Conservation (phyloP, 768 basidiomycete species). For the Pholiota conissans region DNA sequence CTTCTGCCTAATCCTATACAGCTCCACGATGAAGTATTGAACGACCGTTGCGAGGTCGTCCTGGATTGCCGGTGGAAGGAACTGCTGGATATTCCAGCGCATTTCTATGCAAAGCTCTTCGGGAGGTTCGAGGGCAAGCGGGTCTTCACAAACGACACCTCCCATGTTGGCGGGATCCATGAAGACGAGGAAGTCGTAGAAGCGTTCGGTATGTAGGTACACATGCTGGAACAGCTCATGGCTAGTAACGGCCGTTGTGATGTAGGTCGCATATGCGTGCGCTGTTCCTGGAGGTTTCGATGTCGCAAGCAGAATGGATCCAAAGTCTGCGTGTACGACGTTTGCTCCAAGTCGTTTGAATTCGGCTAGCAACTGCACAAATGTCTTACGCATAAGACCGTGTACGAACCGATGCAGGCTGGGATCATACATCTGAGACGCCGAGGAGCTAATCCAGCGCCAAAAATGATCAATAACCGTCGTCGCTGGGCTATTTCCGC, state of each 20-base stretch:
- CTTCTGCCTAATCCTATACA: constrained; percentile 75
- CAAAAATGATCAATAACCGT: constrained; percentile 92
- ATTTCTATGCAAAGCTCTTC: constrained; percentile 74
- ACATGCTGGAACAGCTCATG: constrained; percentile 96
- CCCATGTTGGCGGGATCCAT: constrained; percentile 95
- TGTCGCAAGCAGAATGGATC: constrained; percentile 86
- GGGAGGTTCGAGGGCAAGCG: constrained; percentile 65
- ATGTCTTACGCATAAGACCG: constrained; percentile 96
- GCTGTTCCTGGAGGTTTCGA: constrained; percentile 96
- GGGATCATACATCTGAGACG: constrained; percentile 88
- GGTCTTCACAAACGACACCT: constrained; percentile 84
- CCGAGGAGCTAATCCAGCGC: constrained; percentile 90
- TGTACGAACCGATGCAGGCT: constrained; percentile 92
- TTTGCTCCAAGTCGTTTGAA: constrained; percentile 93
- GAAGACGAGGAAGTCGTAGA: constrained; percentile 92
- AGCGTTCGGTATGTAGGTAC: constrained; percentile 80
- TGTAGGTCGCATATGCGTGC: constrained; percentile 93
- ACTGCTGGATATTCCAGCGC: constrained; percentile 90
- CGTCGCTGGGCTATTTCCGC: constrained; percentile 64
- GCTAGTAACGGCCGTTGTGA: constrained; percentile 89
- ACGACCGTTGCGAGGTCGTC: constrained; percentile 70
- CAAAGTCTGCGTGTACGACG: constrained; percentile 93
- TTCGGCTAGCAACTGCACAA: constrained; percentile 95
- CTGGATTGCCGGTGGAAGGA: constrained; percentile 85
- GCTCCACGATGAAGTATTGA: constrained; percentile 82